A percentile compares a stretch with the other conserved stretches of the same genome.
Conservation (phyloP, 1,284 basidiomycete species). For the Heimioporus retisporus region DNA sequence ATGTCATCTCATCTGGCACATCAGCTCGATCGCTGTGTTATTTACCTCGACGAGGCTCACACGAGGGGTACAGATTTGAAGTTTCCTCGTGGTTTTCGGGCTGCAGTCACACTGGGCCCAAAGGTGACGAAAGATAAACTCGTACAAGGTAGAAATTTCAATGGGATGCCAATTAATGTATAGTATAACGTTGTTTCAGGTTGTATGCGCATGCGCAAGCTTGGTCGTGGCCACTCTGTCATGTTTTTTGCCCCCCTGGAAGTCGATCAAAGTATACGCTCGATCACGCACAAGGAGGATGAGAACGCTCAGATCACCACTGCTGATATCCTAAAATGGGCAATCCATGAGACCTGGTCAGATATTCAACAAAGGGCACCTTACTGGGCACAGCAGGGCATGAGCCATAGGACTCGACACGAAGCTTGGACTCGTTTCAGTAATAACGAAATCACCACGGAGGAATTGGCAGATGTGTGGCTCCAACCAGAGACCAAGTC, state of each 20-base stretch:
- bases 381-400: conserved; percentile 58
- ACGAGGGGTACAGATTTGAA: conserved; percentile 66
- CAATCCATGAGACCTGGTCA: conserved; percentile 45
- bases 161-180: too few relatives aligned
- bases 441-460: background rate
- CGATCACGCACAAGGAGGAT: conserved; percentile 17
- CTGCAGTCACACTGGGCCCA: conserved; percentile 40
- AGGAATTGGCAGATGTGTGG: conserved; percentile 39
- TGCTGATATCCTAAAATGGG: conserved; percentile 43
- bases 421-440: conserved; percentile 39
- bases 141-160: background rate
- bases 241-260: conserved; percentile 53
- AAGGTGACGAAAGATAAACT: background rate
- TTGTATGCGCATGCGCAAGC: background rate
- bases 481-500: conserved; percentile 47
- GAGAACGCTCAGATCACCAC: conserved; percentile 21
- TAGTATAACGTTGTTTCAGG: background rate
- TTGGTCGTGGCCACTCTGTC: background rate
- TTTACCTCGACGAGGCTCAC: conserved; percentile 66
- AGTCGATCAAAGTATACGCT: conserved; percentile 51
- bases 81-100: conserved; percentile 52
- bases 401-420: conserved; percentile 47
- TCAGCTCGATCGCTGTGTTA: conserved; percentile 52
- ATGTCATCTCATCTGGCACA: conserved; percentile 52
- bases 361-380: conserved; percentile 37